Evolutionary conservation across 257 asterid genomes (phyloP), one percentile per base, ranked within the genome.

Genomic region (Datura wrightii): DNA sequence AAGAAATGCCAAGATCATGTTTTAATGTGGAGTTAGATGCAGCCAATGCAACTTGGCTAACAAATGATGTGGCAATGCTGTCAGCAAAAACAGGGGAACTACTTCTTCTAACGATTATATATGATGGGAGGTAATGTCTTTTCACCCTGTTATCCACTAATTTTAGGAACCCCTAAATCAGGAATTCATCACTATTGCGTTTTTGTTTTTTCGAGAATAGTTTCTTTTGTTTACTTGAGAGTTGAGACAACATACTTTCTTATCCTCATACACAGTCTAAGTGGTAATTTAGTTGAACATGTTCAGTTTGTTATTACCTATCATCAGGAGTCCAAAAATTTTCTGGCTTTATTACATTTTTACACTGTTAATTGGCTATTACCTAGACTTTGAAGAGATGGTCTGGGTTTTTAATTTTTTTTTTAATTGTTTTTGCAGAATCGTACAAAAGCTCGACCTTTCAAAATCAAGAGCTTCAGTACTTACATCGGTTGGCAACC

Each of bases 381-480:
- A 52, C 63, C 48, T 52, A 78, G 82, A 52, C 15, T 76, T 48
- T 41, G 83, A 79, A 79, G 76, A 54, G 79, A 60, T 44, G 58
- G 48, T 39, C 41, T 76, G 55, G 60, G 16, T 8, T 41, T 6
- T 79, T 82, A 46, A 56, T 44, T 84, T 36, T 41, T 41, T 58
- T 36, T 83, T 84, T 24, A 24, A 31, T 56, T 74, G 8, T 84
- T 37, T 83, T 18, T 89, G 92, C 95, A 96, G 99, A 92, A 89
- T 91, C 84, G 98, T 96, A 87, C 98, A 94, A 88, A 93, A 95
- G 85, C 97, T 96, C 60, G 98, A 96, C 80, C 97, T 96, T 86
- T 89, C 98, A 82, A 96, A 94, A 89, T 96, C 99, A 82, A 93
- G 97, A 90, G 99, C 99, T 88, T 95, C 99, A 80, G 98, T 96